Evolutionary conservation across 306 rosid species (phyloP).

Genomic region (Acmispon strigosus): DNA sequence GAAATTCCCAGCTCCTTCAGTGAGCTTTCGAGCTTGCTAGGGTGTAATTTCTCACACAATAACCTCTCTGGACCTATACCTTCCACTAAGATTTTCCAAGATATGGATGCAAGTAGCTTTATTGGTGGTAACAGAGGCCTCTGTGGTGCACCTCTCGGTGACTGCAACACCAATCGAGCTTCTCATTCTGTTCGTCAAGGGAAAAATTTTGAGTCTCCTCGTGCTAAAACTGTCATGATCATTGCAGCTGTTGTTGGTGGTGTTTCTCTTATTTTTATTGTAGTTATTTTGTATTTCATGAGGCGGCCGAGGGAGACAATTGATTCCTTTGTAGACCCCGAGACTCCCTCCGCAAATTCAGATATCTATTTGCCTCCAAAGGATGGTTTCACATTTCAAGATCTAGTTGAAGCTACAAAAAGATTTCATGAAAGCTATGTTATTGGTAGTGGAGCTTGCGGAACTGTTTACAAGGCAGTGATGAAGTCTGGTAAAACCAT

Average conservation of each 20-base stretch:
- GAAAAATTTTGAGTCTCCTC: constrained; percentile 23
- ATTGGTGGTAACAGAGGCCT: constrained; percentile 71
- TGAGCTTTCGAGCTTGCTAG: constrained; percentile 65
- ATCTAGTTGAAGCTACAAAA: constrained; percentile 81
- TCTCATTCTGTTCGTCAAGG: constrained; percentile 20
- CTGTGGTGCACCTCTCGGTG: constrained; percentile 68
- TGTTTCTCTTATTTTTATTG: constrained; percentile 75
- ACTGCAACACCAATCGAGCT: constrained; percentile 40
- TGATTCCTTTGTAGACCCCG: constrained; percentile 40
- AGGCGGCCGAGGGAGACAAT: constrained; percentile 43
- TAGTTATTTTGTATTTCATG: constrained; percentile 60
- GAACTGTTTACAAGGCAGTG: constrained; percentile 82
- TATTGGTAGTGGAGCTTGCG: constrained; percentile 89
- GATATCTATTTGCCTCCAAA: constrained; percentile 83
- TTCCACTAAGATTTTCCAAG: constrained; percentile 51
- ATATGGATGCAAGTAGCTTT: constrained; percentile 64
- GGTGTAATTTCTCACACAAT: constrained; percentile 88
- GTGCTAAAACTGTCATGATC: constrained; percentile 51
- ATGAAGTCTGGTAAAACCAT: constrained; percentile 65
- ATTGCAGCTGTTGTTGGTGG: constrained; percentile 76
- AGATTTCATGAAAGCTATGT: constrained; percentile 71
- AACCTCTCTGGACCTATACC: constrained; percentile 84
- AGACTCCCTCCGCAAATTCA: constrained; percentile 51
- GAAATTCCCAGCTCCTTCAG: constrained; percentile 71
- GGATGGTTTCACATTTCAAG: constrained; percentile 74